Base-by-base conservation (phyloP, 139 green algal species). In the Micromonas commoda region DNA sequence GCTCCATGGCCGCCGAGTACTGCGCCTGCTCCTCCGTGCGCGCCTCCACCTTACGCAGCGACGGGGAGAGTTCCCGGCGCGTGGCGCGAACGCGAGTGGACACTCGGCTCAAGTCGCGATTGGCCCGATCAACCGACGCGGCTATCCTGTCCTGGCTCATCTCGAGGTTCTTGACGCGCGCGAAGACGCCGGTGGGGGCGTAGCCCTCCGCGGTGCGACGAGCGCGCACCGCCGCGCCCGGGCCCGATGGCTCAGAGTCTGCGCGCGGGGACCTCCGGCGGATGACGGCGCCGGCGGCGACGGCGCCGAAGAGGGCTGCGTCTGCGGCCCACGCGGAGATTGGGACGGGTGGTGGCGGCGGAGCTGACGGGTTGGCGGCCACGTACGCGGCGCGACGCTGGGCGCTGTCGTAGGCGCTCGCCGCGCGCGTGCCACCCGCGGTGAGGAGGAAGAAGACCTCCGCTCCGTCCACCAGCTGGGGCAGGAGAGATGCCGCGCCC, bases 1-100 rank as follows among this genome's bases (percentile, higher is more conserved):
- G 21, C 68, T 38, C 68, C 23, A 63, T 13, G 20, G 37, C 68
- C 1, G 37, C 68, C 26, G 33, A 9, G 2, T 63, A 34, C 29
- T 60, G 20, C 1, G 37, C 68, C 4, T 37, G 21, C 37, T 64
- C 37, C 0, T 26, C 6, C 20, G 13, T 32, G 21, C 19, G 24
- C 37, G 68, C 68, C 37, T 75, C 26, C n/a, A 61, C 68, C 29
- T 61, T 75, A 1, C 68, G 68, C 34, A 75, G 24, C 68, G 38
- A 24, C 35, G 68, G 68, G 23, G 68, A 75, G 5, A 75, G 20
- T 24, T 75, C 68, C 35, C 68, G 35, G 33, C 68, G 37, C 31
- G 68, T 75, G 1, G 61, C 32, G 0, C 68, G n/a, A 19, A 75
- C 35, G 37, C 68, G 37, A 19, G 68, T 75, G 1, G 34, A 35